Evolutionary conservation across 768 basidiomycete species (phyloP).

Genomic region (Hericium coralloides): DNA sequence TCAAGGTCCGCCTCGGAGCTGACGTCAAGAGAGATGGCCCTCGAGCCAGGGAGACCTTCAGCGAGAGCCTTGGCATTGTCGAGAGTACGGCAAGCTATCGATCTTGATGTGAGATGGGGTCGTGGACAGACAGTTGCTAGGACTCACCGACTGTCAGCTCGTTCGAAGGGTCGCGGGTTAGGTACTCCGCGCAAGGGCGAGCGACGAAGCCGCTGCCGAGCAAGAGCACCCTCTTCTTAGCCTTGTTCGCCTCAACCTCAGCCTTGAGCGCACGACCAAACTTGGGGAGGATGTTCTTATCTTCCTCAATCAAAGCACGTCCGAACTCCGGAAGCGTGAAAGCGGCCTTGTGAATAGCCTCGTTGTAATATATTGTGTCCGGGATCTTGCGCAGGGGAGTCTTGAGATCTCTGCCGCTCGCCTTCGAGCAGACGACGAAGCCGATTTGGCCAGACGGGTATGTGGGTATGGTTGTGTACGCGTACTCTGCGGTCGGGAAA

Average conservation of each 20-base stretch:
- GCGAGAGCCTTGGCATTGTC: slow-evolving; percentile 62
- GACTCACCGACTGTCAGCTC: slow-evolving; percentile 72
- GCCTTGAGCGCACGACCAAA: slow-evolving; percentile 59
- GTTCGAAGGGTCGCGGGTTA: slow-evolving; percentile 75
- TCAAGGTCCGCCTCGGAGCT: slow-evolving; percentile 63
- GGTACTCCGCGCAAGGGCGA: slow-evolving; percentile 91
- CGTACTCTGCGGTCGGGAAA: slow-evolving; percentile 83
- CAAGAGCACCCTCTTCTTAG: slow-evolving; percentile 70
- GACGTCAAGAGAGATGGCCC: slow-evolving; percentile 78
- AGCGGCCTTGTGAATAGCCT: slow-evolving; percentile 66
- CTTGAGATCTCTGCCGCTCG: slow-evolving; percentile 55
- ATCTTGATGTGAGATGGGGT: neutral
- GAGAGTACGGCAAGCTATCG: slow-evolving; percentile 80
- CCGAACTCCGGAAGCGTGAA: slow-evolving; percentile 95
- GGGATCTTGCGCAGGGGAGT: slow-evolving; percentile 66
- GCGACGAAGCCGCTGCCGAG: slow-evolving; percentile 96
- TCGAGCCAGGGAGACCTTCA: slow-evolving; percentile 57
- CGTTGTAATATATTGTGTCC: slow-evolving; percentile 78
- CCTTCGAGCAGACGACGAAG: slow-evolving; percentile 84
- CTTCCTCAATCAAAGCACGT: slow-evolving; percentile 63
- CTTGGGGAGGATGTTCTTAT: slow-evolving; percentile 58
- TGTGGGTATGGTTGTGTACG: slow-evolving; percentile 93
- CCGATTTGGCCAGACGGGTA: slow-evolving; percentile 99
- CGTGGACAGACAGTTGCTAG: neutral
- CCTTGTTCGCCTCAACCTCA: slow-evolving; percentile 32